These are phyloP conservation scores for Puya raimondii DNA, from an alignment of 176 grass and related monocot species.

Conservation along the genomic window DNA sequence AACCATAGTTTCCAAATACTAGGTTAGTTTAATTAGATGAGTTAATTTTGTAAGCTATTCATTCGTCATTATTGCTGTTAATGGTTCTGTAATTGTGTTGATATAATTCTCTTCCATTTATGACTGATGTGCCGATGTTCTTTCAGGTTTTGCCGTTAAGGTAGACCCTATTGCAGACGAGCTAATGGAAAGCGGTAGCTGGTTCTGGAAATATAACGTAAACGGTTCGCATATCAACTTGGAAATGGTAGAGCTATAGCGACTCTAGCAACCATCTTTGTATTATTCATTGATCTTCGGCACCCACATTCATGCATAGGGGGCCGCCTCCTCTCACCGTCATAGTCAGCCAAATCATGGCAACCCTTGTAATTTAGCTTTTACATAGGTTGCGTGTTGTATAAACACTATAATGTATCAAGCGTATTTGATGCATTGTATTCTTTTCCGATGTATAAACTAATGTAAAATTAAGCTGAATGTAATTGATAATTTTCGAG, in stretches of 20 bases:
- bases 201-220: conserved; percentile 75
- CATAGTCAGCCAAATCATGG: neutral
- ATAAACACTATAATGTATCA: neutral
- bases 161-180: conserved; percentile 50
- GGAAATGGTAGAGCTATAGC: conserved; percentile 61
- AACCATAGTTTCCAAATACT: neutral
- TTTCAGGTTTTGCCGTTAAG: conserved; percentile 49
- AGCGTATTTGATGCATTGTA: neutral
- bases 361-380: neutral
- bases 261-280: conserved; percentile 26
- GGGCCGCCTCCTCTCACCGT: neutral
- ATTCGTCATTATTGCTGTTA: neutral
- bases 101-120: neutral
- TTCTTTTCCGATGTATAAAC: neutral
- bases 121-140: neutral
- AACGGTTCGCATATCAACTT: conserved; percentile 54
- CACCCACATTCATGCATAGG: conserved; percentile 17
- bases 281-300: conserved; percentile 40
- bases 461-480: neutral
- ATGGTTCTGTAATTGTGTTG: neutral
- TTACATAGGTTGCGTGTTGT: neutral
- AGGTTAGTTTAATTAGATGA: too few relatives aligned
- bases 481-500: neutral
- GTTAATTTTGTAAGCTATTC: too few relatives aligned
- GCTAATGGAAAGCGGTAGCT: conserved; percentile 51